Evolutionary conservation across 768 basidiomycete genomes (phyloP).

Genomic region (Lactarius indigo): DNA sequence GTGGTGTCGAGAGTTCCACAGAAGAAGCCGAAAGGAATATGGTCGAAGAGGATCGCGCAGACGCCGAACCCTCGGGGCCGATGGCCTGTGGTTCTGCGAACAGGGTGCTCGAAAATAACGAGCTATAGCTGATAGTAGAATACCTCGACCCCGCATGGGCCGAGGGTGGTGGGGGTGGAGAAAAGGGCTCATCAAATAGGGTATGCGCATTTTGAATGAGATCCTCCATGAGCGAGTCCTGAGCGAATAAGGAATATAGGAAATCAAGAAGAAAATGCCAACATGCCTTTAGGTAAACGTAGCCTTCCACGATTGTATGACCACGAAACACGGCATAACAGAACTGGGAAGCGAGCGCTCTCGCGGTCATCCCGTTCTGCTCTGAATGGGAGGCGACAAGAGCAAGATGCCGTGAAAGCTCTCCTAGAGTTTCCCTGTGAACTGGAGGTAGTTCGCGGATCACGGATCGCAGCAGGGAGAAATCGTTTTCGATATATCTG

Average conservation of each 20-base stretch:
- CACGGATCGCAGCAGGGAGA: slow-evolving; percentile 73
- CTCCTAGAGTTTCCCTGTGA: slow-evolving; percentile 80
- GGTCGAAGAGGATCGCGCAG: neutral
- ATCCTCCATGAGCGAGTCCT: slow-evolving; percentile 81
- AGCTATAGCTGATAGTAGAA: too few relatives aligned
- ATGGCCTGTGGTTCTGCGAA: too few relatives aligned
- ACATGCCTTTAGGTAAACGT: slow-evolving; percentile 73
- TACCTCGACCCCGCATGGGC: slow-evolving; percentile 31
- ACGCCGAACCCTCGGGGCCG: neutral
- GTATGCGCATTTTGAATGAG: slow-evolving; percentile 65
- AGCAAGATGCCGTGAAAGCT: slow-evolving; percentile 77
- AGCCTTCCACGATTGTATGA: slow-evolving; percentile 79
- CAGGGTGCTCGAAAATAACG: too few relatives aligned
- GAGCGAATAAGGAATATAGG: neutral
- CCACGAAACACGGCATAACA: slow-evolving; percentile 87
- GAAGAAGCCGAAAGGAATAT: neutral
- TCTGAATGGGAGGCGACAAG: slow-evolving; percentile 62
- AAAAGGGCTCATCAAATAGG: slow-evolving; percentile 57
- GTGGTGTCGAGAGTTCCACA: too few relatives aligned
- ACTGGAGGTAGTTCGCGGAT: slow-evolving; percentile 78
- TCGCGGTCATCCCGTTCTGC: slow-evolving; percentile 91
- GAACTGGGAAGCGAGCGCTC: slow-evolving; percentile 89
- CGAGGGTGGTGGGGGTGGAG: slow-evolving; percentile 63
- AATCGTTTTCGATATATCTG: slow-evolving; percentile 65
- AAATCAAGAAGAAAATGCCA: neutral